Evolutionary conservation across 495 filamentous ascomycete species (phyloP).

Genomic region (Aspergillus sclerotiicarbonarius): DNA sequence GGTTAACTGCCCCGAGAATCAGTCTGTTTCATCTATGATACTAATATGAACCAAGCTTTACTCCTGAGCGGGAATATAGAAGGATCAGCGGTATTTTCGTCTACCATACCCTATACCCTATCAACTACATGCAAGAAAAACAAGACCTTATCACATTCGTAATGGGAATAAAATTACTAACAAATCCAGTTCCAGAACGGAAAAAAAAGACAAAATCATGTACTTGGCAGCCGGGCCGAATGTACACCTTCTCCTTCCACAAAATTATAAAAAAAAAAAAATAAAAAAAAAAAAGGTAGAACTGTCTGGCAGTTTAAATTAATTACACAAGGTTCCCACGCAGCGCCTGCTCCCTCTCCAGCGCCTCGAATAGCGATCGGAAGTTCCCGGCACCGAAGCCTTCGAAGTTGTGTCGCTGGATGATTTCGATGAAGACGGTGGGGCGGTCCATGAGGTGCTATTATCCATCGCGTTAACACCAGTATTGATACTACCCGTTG

Average conservation of each 20-base stretch:
- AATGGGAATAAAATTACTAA: not conserved
- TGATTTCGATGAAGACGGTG: slow-evolving; percentile 93
- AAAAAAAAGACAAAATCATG: not conserved
- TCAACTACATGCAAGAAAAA: no score
- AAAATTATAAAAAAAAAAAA: no score
- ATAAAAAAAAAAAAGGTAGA: not conserved
- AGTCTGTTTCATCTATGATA: no score
- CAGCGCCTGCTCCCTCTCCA: slow-evolving; percentile 83
- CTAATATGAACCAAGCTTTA: no score
- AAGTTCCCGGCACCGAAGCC: slow-evolving; percentile 96
- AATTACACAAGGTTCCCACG: slow-evolving; percentile 72
- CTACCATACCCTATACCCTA: no score
- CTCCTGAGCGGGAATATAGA: no score
- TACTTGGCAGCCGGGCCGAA: not conserved
- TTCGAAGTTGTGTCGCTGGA: slow-evolving; percentile 80
- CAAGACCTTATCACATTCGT: no score
- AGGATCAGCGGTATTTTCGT: no score
- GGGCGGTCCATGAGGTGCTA: slow-evolving; percentile 86
- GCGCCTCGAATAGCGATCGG: slow-evolving; percentile 87
- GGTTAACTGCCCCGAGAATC: no score
- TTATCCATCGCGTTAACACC: slow-evolving; percentile 19
- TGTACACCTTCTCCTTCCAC: not conserved
- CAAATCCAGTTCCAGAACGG: not conserved
- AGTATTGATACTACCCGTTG: no score
- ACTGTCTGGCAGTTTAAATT: no score